Percentiles rank a stretch among this genome's conserved stretches.
phyloP scores from a whole-genome alignment of 176 grass and related monocot genomes.

The Carex cristatella region DNA sequence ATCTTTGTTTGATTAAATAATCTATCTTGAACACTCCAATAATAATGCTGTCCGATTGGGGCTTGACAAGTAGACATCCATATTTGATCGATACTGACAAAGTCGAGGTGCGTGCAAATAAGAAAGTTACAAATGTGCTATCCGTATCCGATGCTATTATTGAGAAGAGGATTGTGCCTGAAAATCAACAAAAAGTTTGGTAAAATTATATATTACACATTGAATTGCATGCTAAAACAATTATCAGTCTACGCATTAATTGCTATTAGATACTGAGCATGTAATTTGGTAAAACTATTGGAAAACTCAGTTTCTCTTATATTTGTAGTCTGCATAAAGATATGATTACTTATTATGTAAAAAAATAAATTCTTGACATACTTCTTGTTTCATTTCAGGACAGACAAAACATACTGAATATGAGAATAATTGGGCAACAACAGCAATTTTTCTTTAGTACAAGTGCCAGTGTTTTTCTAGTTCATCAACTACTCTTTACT shows the following conservation, averaged over 20 bases:
- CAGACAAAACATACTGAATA: too few relatives aligned
- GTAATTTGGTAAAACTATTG: not conserved
- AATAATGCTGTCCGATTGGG: not conserved
- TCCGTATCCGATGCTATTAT: not conserved
- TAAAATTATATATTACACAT: not conserved
- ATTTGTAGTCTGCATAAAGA: not conserved
- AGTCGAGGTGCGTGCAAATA: not conserved
- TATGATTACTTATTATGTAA: not conserved
- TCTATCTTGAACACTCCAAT: not conserved
- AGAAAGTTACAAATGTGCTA: not conserved
- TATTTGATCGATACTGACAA: slow-evolving; percentile 1
- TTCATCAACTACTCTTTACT: too few relatives aligned
- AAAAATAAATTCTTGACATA: too few relatives aligned
- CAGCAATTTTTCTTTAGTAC: not conserved
- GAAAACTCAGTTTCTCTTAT: not conserved
- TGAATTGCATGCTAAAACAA: not conserved
- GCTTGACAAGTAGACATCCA: slow-evolving; percentile 1
- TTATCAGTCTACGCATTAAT: not conserved
- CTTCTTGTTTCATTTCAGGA: too few relatives aligned
- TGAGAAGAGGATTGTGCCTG: not conserved
- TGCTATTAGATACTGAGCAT: not conserved
- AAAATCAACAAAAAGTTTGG: slow-evolving; percentile 1
- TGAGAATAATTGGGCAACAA: not conserved
- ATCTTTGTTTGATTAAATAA: slow-evolving; percentile 18
- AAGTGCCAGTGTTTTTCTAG: too few relatives aligned